A percentile compares a stretch with the other conserved stretches of the same genome.
Conservation (phyloP, 495 filamentous ascomycete genomes). For the Cercophora scortea region DNA sequence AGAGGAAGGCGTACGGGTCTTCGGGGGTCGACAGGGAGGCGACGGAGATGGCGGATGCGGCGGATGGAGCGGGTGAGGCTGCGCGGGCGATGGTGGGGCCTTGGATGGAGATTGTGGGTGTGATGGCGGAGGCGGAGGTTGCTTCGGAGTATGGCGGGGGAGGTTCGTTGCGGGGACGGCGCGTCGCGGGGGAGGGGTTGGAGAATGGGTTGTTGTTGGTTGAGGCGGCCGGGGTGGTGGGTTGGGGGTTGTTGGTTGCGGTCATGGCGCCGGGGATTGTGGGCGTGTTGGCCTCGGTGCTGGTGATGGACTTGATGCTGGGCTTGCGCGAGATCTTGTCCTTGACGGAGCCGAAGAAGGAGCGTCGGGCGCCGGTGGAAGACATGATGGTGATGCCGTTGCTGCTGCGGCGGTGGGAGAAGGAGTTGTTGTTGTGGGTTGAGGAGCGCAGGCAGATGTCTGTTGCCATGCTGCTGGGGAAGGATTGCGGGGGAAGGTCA, state of each 20-base stretch:
- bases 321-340: conserved; percentile 1
- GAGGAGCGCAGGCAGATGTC: not conserved
- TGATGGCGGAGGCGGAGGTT: conserved; percentile 4
- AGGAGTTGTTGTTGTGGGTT: not conserved
- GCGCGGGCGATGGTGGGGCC: not conserved
- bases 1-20: conserved; percentile 73
- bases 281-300: not conserved
- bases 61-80: conserved; percentile 15
- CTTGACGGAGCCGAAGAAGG: conserved; percentile 15
- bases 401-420: not conserved
- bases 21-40: conserved; percentile 32
- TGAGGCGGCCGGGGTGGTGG: not conserved
- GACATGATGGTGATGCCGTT: not conserved
- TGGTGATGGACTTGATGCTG: conserved; percentile 1
- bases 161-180: not conserved
- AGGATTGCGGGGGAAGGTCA: too few relatives aligned
- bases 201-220: not conserved
- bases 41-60: conserved; percentile 12
- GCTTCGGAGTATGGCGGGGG: conserved; percentile 13
- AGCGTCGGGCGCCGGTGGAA: not conserved
- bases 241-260: not conserved
- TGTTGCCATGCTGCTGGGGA: not conserved
- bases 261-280: not conserved
- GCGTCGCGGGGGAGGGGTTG: conserved; percentile 1
- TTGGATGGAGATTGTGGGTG: conserved; percentile 12